phyloP scores from a whole-genome alignment of 768 basidiomycete genomes.

The Trametes cubensis region DNA sequence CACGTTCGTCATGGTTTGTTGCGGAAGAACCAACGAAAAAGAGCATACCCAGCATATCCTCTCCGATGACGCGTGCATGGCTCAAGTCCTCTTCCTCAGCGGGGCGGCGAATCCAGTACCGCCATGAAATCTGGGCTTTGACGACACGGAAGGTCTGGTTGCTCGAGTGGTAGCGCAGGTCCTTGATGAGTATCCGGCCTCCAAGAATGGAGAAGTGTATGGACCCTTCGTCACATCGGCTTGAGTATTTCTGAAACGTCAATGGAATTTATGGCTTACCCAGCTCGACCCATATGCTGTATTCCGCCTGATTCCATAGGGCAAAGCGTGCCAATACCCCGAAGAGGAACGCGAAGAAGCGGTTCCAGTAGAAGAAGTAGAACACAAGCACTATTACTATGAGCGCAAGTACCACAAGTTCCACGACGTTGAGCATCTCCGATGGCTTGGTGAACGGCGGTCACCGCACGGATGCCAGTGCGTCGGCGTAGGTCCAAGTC shows the following conservation, averaged over 20 bases:
- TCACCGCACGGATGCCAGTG: background rate
- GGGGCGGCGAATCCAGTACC: slow-evolving; percentile 89
- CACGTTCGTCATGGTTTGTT: background rate
- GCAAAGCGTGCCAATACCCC: slow-evolving; percentile 66
- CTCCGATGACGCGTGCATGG: slow-evolving; percentile 47
- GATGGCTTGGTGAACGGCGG: background rate
- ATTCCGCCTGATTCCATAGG: slow-evolving; percentile 77
- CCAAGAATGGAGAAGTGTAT: slow-evolving; percentile 88
- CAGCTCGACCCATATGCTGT: slow-evolving; percentile 84
- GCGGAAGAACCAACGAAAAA: background rate
- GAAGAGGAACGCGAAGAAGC: slow-evolving; percentile 72
- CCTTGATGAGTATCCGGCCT: slow-evolving; percentile 86
- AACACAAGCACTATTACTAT: slow-evolving; percentile 58
- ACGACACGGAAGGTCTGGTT: slow-evolving; percentile 87
- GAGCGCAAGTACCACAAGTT: slow-evolving; percentile 66
- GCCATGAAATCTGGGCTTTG: slow-evolving; percentile 87
- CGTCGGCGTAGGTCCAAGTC: background rate
- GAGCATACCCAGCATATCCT: slow-evolving; percentile 50
- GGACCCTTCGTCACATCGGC: slow-evolving; percentile 56
- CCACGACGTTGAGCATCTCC: slow-evolving; percentile 57
- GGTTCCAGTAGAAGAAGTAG: slow-evolving; percentile 92
- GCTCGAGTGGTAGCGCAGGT: slow-evolving; percentile 86
- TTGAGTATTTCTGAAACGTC: background rate
- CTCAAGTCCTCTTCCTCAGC: slow-evolving; percentile 73
- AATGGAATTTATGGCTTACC: slow-evolving; percentile 46